A percentile compares a stretch with the other conserved stretches of the same genome.
phyloP scores from a whole-genome alignment of 805 yeast genomes.

The Starmerella potacharoeniae region DNA sequence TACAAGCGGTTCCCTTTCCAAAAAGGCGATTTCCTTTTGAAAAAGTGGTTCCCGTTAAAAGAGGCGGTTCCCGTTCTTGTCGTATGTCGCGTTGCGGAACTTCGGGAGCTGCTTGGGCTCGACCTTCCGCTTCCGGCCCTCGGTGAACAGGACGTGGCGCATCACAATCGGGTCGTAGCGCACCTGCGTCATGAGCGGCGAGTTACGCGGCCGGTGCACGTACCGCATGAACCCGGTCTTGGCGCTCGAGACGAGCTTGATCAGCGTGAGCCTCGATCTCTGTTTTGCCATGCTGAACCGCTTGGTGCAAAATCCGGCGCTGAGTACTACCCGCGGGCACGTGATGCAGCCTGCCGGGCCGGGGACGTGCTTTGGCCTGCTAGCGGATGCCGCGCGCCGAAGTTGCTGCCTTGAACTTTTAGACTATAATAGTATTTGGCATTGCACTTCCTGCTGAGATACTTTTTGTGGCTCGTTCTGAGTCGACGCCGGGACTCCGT shows the following conservation, averaged over 20 bases:
- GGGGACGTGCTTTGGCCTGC: no score
- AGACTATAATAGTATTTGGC: no score
- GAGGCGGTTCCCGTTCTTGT: conserved; percentile 3
- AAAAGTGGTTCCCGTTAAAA: neutral
- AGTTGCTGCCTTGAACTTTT: no score
- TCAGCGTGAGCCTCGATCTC: conserved; percentile 68
- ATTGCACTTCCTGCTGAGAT: no score
- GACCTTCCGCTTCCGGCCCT: conserved; percentile 74
- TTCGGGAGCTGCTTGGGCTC: conserved; percentile 24
- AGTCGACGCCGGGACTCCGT: no score
- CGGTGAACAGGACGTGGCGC: conserved; percentile 84
- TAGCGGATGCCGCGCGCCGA: no score
- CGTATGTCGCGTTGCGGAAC: conserved; percentile 20
- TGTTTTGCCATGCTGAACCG: conserved; percentile 37
- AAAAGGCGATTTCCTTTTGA: neutral
- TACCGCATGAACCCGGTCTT: conserved; percentile 80
- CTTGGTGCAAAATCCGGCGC: neutral
- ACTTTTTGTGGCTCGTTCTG: no score
- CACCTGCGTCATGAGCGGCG: conserved; percentile 67
- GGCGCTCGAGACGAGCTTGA: conserved; percentile 79
- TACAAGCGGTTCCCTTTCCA: no score
- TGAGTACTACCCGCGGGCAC: neutral
- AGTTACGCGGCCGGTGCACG: conserved; percentile 68
- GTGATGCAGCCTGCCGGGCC: no score
- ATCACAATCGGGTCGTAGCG: conserved; percentile 75